Base-by-base conservation (phyloP, 345 rosid species). In the Brassica rapa region DNA sequence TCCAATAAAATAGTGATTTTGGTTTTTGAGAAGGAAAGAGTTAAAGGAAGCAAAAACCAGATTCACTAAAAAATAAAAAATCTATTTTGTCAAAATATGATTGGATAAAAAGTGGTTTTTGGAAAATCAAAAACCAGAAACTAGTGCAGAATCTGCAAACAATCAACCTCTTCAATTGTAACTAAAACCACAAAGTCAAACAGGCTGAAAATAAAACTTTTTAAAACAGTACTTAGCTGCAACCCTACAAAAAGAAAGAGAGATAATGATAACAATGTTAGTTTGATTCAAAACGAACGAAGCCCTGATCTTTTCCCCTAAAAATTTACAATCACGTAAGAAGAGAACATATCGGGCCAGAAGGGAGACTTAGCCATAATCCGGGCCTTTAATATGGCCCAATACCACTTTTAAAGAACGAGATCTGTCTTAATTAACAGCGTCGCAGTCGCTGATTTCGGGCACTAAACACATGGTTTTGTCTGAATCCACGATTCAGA, bases 401-500 rank as follows among this genome's bases (percentile, higher is more conserved):
- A 46, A 46, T 7, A 14, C 49, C 49, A 2, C 14, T 41, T 41
- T 24, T 32, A 70, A 25, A 6, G 14, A 30, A 39, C 12, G 66
- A 56, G 62, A 14, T 72, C 60, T 57, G 68, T 8, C 76, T 32
- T 32, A 64, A 37, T 8, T 53, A 19, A 56, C 61, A 39, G 77
- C 81, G 67, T 9, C 15, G 23, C 2, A 10, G 9, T 10, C 72
- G 72, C 72, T 0, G 72, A 29, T 57, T 41, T 46, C 46, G 46
- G 24, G 0, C 23, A 6, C 14, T 41, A 41, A 41, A 41, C 49
- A 37, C 56, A 63, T 71, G 76, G 60, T 62, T 15, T 15, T 37
- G 71, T 77, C 81, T 55, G 66, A 77, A 77, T 16, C 51, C 71
- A 62, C 53, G 75, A 53, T 77, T 29, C 30, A 59, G 62, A 76